These are phyloP conservation scores for Salvia sclarea DNA, from an alignment of 305 asterid genomes.

Conservation along the genomic window DNA sequence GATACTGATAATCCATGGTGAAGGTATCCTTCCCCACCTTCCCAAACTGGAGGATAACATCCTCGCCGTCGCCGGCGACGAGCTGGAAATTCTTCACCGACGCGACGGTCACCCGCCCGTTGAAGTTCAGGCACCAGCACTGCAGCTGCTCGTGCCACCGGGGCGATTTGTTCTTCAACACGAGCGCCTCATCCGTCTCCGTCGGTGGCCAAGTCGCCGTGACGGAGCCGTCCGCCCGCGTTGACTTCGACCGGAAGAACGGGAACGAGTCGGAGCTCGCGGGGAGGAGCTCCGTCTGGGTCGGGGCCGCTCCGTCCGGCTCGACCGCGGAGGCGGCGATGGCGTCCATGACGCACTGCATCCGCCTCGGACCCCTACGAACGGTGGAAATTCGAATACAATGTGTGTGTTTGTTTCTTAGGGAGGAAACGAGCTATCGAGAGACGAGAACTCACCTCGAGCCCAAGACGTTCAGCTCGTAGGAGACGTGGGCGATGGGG, in stretches of 20 bases:
- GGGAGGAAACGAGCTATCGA: too few relatives aligned
- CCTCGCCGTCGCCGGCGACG: conserved; percentile 59
- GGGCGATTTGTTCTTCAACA: conserved; percentile 78
- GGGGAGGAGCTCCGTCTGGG: conserved; percentile 65
- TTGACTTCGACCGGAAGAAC: conserved; percentile 71
- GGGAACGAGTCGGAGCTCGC: conserved; percentile 63
- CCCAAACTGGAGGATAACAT: conserved; percentile 75
- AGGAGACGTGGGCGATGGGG: conserved; percentile 71
- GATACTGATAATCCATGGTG: conserved; percentile 84
- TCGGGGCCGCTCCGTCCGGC: conserved; percentile 76
- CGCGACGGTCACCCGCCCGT: conserved; percentile 83
- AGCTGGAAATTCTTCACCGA: conserved; percentile 91
- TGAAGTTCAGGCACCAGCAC: conserved; percentile 88
- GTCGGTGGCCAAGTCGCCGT: conserved; percentile 39
- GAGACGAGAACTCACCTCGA: conserved; percentile 54
- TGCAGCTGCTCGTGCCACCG: conserved; percentile 96
- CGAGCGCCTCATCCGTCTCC: conserved; percentile 52
- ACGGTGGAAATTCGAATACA: not conserved
- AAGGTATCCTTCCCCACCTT: conserved; percentile 80
- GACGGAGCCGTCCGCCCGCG: conserved; percentile 44
- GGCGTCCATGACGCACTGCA: conserved; percentile 79
- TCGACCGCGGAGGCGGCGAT: conserved; percentile 63
- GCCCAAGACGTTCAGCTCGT: conserved; percentile 79
- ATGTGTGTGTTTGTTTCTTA: too few relatives aligned
- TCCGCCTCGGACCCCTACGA: conserved; percentile 80